These are phyloP conservation scores for Exophiala bonariae DNA, from an alignment of 2,329 filamentous ascomycete species.

Conservation along the genomic window DNA sequence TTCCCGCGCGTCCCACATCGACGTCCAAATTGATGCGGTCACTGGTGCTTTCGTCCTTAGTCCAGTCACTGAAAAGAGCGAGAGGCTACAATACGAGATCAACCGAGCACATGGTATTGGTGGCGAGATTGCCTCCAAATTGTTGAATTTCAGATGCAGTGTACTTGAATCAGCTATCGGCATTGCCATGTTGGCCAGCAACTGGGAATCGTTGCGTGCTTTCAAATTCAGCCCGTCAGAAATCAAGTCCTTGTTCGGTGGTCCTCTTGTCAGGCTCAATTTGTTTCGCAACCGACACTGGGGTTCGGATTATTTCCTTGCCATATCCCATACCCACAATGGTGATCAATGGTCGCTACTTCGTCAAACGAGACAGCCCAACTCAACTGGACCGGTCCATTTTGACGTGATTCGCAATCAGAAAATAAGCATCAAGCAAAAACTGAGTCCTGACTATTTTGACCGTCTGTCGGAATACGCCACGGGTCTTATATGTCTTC, in stretches of 20 bases:
- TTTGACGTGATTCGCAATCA: slow-evolving; percentile 19
- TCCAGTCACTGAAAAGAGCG: slow-evolving; percentile 60
- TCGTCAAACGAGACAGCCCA: slow-evolving; percentile 21
- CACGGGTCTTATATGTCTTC: slow-evolving; percentile 19
- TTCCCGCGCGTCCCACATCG: slow-evolving; percentile 60
- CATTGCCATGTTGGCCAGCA: slow-evolving; percentile 13
- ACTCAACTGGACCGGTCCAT: slow-evolving; percentile 2
- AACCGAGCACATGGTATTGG: slow-evolving; percentile 53
- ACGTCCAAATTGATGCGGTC: slow-evolving; percentile 70
- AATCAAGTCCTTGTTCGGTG: slow-evolving; percentile 62
- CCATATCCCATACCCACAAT: slow-evolving; percentile 67
- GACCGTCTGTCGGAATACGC: slow-evolving; percentile 22
- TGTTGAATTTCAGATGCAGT: slow-evolving; percentile 30
- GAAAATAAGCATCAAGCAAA: slow-evolving; percentile 17
- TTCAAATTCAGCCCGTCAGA: slow-evolving; percentile 38
- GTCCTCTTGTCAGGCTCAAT: slow-evolving; percentile 62
- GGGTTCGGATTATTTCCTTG: slow-evolving; percentile 70
- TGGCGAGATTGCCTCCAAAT: slow-evolving; percentile 38
- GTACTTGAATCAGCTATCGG: slow-evolving; percentile 18
- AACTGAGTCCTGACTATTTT: slow-evolving; percentile 22
- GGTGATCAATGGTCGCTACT: slow-evolving; percentile 81
- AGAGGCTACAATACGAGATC: slow-evolving; percentile 63
- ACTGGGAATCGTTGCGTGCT: slow-evolving; percentile 43
- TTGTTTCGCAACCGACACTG: slow-evolving; percentile 75
- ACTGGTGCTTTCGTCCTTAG: slow-evolving; percentile 74